These are phyloP conservation scores for Neonectria coccinea DNA, from an alignment of 2,329 filamentous ascomycete species.

Conservation along the genomic window DNA sequence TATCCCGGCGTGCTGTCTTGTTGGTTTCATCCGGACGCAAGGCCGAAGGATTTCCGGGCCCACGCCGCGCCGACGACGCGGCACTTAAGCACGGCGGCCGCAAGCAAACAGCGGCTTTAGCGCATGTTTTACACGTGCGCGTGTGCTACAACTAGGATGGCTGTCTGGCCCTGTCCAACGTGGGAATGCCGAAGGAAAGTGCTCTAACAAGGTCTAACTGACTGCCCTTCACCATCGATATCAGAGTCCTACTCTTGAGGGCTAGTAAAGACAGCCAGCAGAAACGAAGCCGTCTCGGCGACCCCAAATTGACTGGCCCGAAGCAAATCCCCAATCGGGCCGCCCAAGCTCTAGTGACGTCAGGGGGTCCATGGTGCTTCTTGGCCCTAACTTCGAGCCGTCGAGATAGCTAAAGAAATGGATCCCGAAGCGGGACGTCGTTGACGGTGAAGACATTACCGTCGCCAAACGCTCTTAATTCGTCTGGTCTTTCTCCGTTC, in stretches of 20 bases:
- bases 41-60: slow-evolving; percentile 34
- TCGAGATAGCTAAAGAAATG: slow-evolving; percentile 13
- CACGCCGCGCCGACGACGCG: slow-evolving; percentile 28
- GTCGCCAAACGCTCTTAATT: slow-evolving; percentile 26
- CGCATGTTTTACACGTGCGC: slow-evolving; percentile 17
- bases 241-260: background rate
- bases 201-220: background rate
- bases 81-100: slow-evolving; percentile 24
- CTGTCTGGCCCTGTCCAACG: slow-evolving; percentile 12
- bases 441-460: slow-evolving; percentile 14
- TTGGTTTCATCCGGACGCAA: slow-evolving; percentile 25
- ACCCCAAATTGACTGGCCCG: slow-evolving; percentile 7
- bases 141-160: slow-evolving; percentile 8
- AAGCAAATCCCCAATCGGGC: slow-evolving; percentile 32
- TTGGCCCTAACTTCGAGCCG: slow-evolving; percentile 23
- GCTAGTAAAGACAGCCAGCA: background rate
- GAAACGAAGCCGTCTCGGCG: slow-evolving; percentile 3
- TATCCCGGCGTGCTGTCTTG: slow-evolving; percentile 4
- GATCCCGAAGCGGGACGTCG: slow-evolving; percentile 27
- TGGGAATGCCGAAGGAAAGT: slow-evolving; percentile 27
- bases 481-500: slow-evolving; percentile 6
- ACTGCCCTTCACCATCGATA: background rate
- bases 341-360: slow-evolving; percentile 36
- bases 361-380: slow-evolving; percentile 22
- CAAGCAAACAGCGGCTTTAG: slow-evolving; percentile 19